Base-by-base conservation (phyloP, 2,329 filamentous ascomycete species). In the Aspergillus sp. region DNA sequence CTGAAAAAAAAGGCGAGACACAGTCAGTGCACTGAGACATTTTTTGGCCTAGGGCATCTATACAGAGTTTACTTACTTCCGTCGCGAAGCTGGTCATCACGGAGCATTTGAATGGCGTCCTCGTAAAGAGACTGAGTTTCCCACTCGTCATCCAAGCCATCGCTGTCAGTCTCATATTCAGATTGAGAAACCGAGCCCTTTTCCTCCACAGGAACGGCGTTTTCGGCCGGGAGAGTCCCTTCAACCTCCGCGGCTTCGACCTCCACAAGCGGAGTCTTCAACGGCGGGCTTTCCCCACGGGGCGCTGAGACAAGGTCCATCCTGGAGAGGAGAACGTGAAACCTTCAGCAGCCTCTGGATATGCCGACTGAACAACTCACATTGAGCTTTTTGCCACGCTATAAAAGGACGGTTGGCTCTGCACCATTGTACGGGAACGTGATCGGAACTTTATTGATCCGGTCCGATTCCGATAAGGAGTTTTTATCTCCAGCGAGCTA, bases 111-210 rank as follows among this genome's bases (percentile, higher is more conserved):
- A 53, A 89, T 77, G 35, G 81, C 78, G 66, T 88, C 86, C 61
- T 85, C 85, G 60, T 86, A 86, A 2, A 89, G 73, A 24, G 85
- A 88, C 62, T 87, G 83, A 6, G 81, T 83, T 65, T 88, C 86
- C 85, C 85, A 88, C 12, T 80, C 68, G 33, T 75, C 75, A 39
- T 59, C 69, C 12, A 70, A 70, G 56, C 66, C 69, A 54, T 75
- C 73, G 56, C 73, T 73, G 40, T 73, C 68, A 8, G 68, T 67
- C 56, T 74, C 72, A 49, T 68, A 68, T 35, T 74, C 70, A 14
- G 72, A 75, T 40, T 66, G 64, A 27, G 68, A 70, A 50, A 71
- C 68, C 23, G 33, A n/a, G 21, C 21, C 43, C 55, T 73, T 69
- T 24, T 66, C 66, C 55, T 70, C 67, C 53, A 71, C 56, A 54